A percentile compares a stretch with the other conserved stretches of the same genome.
Conservation (phyloP, 2,329 filamentous ascomycete genomes). For the Botrytis elliptica region DNA sequence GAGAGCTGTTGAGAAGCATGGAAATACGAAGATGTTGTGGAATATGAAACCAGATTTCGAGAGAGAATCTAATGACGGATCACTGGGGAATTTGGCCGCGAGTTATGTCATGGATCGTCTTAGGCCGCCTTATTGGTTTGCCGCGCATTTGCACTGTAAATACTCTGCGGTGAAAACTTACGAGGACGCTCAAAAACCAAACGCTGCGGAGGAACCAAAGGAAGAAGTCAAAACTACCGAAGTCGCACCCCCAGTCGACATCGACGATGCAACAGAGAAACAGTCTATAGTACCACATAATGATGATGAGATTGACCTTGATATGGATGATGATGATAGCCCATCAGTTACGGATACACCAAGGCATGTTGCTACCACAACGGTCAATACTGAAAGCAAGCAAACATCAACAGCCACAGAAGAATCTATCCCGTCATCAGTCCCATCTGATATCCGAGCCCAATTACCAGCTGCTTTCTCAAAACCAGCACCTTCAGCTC, state of each 20-base stretch:
- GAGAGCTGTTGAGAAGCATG: constrained; percentile 73
- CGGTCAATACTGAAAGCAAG: constrained; percentile 45
- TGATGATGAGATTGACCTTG: constrained; percentile 69
- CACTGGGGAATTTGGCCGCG: constrained; percentile 77
- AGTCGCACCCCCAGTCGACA: background rate
- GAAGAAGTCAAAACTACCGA: constrained; percentile 13
- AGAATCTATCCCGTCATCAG: constrained; percentile 32
- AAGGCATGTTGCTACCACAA: constrained; percentile 56
- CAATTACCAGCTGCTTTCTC: constrained; percentile 77
- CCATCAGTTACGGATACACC: constrained; percentile 11
- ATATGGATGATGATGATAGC: constrained; percentile 55
- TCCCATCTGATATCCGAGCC: constrained; percentile 65
- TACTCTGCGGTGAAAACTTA: constrained; percentile 70
- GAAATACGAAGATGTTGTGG: constrained; percentile 68
- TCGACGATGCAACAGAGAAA: background rate
- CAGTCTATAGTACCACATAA: constrained; percentile 46
- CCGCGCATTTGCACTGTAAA: constrained; percentile 88
- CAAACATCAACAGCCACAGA: constrained; percentile 33
- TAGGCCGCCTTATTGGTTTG: constrained; percentile 85
- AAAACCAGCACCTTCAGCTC: constrained; percentile 39
- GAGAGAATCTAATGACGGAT: constrained; percentile 71
- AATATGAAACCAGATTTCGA: constrained; percentile 71
- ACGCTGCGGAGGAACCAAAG: constrained; percentile 24
- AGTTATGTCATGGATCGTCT: constrained; percentile 77
- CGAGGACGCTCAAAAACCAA: constrained; percentile 28